Conservation (phyloP, 2,329 filamentous ascomycete genomes). For the Colletotrichum sp. region DNA sequence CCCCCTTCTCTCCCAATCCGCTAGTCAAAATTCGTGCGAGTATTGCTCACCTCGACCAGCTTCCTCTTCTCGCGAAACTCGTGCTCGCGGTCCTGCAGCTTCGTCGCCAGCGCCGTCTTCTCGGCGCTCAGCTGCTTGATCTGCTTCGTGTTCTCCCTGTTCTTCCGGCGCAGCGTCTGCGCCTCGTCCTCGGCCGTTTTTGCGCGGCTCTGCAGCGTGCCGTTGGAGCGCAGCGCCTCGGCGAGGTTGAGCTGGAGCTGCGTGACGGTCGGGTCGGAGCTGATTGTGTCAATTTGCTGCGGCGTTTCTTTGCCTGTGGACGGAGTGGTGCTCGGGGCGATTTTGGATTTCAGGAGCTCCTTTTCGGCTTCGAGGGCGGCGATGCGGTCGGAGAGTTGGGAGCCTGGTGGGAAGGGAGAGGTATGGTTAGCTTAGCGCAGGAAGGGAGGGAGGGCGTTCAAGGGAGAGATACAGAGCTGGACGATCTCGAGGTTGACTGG, state of each 20-base stretch:
- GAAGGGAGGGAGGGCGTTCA: not conserved
- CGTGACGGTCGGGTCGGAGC: conserved; percentile 39
- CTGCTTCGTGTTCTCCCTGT: conserved; percentile 62
- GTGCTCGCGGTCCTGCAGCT: conserved; percentile 81
- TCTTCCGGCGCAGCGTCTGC: conserved; percentile 63
- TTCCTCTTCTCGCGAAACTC: conserved; percentile 86
- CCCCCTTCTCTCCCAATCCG: not conserved
- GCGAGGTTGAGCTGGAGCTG: conserved; percentile 74
- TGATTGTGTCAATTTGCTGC: conserved; percentile 4
- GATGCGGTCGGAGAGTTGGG: conserved; percentile 70
- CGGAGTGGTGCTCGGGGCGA: conserved; percentile 27
- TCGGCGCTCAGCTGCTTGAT: conserved; percentile 69
- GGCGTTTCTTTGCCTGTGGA: not conserved
- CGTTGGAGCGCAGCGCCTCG: conserved; percentile 76
- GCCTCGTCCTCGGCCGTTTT: conserved; percentile 69
- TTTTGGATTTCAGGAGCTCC: conserved; percentile 38
- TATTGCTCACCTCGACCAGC: conserved; percentile 68
- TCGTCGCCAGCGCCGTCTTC: conserved; percentile 64
- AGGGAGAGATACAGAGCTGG: conserved; percentile 70
- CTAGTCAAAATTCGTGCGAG: no score
- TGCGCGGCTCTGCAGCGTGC: conserved; percentile 69
- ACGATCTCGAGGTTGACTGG: conserved; percentile 71
- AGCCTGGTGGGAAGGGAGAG: conserved; percentile 49
- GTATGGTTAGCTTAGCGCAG: not conserved
- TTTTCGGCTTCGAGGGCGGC: conserved; percentile 67